Evolutionary conservation across 2,329 filamentous ascomycete genomes (phyloP), one percentile per base, ranked within the genome.

Genomic region (Diplodia intermedia): DNA sequence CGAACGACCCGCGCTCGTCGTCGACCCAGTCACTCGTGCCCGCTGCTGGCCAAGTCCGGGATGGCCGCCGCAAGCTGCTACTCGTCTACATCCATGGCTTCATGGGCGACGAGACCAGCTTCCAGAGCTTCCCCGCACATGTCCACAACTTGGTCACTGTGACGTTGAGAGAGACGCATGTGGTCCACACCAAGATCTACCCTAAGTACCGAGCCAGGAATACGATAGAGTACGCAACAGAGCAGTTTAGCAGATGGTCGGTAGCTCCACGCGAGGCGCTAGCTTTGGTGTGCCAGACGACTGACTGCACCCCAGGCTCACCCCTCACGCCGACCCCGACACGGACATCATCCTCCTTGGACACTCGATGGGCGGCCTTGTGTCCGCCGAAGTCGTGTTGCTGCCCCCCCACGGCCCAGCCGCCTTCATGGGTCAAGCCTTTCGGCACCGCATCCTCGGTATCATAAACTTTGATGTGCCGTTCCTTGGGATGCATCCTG

Each of bases 61-160:
- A 75, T 33, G 76, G 78, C n/a, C 76, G 79, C 29, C 81, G 88
- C 61, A 85, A 83, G 31, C 83, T 97, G 29, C 84, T 97, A 1
- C 77, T 97, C 26, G 83, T 97, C 65, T 97, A 93, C 76, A 89
- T 97, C 67, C 94, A 97, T 81, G 93, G 94, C 69, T 97, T 96
- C 80, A 90, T 95, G 85, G 93, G 94, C 63, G 90, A 92, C 69
- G 91, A 95, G 77, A 90, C 91, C 38, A 96, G 91, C 68, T 97
- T 97, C 76, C 87, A 89, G 70, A 92, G 90, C 54, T 97, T 97
- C 73, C 94, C 94, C 0, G 91, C 91, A 8, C 93, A 97, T 80
- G 87, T 97, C 4, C 94, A 97, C 77, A 87, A 89, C 72, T 84
- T 91, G 43, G 83, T 96, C 49, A 88, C 88, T 14, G 82, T 87